Evolutionary conservation across 2,329 filamentous ascomycete species (phyloP).

Genomic region (Paecilomyces niveus): DNA sequence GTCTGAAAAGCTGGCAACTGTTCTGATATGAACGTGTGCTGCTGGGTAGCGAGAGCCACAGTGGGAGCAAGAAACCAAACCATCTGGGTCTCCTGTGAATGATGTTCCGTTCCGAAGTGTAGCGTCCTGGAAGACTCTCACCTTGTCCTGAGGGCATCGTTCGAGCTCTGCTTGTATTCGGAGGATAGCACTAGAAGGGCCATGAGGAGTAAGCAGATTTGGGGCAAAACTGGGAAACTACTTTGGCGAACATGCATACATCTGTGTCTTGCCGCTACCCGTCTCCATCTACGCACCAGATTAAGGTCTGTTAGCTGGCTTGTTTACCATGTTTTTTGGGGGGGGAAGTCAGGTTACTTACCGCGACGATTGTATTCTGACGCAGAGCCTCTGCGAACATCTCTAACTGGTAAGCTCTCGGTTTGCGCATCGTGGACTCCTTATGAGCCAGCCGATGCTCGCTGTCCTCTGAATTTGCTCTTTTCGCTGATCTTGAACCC

Average conservation of each 20-base stretch:
- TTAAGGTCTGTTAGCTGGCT: neutral
- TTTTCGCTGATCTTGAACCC: neutral
- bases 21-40: slow-evolving; percentile 51
- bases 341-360: slow-evolving; percentile 26
- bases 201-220: slow-evolving; percentile 1
- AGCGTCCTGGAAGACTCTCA: slow-evolving; percentile 24
- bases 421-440: slow-evolving; percentile 5
- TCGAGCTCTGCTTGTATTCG: slow-evolving; percentile 61
- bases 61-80: slow-evolving; percentile 72
- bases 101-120: neutral
- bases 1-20: slow-evolving; percentile 54
- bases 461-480: neutral
- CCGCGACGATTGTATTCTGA: slow-evolving; percentile 64
- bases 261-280: slow-evolving; percentile 69
- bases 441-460: neutral
- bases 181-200: slow-evolving; percentile 51
- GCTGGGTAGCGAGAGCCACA: slow-evolving; percentile 60
- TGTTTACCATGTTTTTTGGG: neutral
- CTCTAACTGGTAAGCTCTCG: slow-evolving; percentile 63
- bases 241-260: slow-evolving; percentile 46
- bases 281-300: slow-evolving; percentile 62
- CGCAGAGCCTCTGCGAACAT: slow-evolving; percentile 66
- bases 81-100: slow-evolving; percentile 18
- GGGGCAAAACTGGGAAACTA: neutral
- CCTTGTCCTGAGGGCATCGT: slow-evolving; percentile 47